Evolutionary conservation across 129 eudicot genomes (phyloP).

Genomic region (Chrysanthemum lavandulifolium): DNA sequence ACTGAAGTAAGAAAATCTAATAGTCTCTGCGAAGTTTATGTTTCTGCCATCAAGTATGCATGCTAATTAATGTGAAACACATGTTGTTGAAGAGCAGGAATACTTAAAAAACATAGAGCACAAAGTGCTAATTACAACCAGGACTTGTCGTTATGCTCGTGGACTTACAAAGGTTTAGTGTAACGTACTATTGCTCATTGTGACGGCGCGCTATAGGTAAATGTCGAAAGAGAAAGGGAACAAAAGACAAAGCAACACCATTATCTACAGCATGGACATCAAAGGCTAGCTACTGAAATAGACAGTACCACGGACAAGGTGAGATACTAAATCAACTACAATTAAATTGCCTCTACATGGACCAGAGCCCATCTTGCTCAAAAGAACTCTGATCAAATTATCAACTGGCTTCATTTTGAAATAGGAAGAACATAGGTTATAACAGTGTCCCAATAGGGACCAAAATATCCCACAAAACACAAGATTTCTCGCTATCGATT

Average conservation of each 20-base stretch:
- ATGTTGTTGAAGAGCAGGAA: background rate
- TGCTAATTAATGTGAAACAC: background rate
- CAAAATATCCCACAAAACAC: too few relatives aligned
- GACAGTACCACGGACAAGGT: conserved; percentile 16
- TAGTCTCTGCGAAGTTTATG: background rate
- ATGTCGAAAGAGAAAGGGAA: background rate
- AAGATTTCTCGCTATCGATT: too few relatives aligned
- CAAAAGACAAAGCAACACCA: conserved; percentile 18
- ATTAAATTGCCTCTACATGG: too few relatives aligned
- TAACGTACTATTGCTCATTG: background rate
- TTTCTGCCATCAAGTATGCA: conserved; percentile 6
- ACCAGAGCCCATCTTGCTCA: too few relatives aligned
- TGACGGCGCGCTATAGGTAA: conserved; percentile 19
- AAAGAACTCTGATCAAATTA: too few relatives aligned
- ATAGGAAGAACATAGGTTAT: too few relatives aligned
- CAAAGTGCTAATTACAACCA: background rate
- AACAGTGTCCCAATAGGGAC: too few relatives aligned
- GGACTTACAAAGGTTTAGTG: background rate
- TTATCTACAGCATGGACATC: background rate
- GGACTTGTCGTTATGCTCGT: conserved; percentile 4
- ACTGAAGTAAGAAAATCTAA: conserved; percentile 26
- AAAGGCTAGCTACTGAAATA: background rate
- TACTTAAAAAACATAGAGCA: background rate
- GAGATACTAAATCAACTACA: background rate
- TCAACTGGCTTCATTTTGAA: too few relatives aligned